Percentiles rank a stretch among this genome's conserved stretches.
phyloP scores from a whole-genome alignment of 1,284 basidiomycete genomes.

The Sanghuangporus baumii region DNA sequence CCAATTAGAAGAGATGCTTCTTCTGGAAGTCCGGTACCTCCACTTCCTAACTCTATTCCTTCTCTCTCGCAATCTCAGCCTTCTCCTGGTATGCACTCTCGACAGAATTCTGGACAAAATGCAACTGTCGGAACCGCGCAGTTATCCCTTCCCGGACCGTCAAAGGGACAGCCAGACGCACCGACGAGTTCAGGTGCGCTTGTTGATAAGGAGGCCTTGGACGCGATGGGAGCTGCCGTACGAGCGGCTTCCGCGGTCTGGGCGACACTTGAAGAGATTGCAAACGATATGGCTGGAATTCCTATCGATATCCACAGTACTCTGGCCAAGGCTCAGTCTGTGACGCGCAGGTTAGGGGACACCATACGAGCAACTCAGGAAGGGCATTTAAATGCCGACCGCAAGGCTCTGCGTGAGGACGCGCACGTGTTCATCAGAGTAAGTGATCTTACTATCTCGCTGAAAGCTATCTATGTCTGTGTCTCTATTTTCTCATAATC shows the following conservation, averaged over 20 bases:
- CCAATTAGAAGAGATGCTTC: neutral
- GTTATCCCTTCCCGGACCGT: slow-evolving; percentile 26
- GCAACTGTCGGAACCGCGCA: slow-evolving; percentile 18
- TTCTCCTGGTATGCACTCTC: slow-evolving; percentile 7
- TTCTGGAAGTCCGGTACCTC: slow-evolving; percentile 43
- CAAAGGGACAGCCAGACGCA: slow-evolving; percentile 31
- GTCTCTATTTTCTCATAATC: neutral
- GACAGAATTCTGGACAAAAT: slow-evolving; percentile 15
- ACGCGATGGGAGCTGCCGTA: slow-evolving; percentile 62
- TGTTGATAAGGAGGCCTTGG: slow-evolving; percentile 64
- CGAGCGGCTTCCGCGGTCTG: slow-evolving; percentile 69
- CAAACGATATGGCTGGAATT: slow-evolving; percentile 38
- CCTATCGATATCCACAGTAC: slow-evolving; percentile 41
- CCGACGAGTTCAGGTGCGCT: slow-evolving; percentile 46
- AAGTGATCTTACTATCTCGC: slow-evolving; percentile 18
- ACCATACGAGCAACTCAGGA: slow-evolving; percentile 49
- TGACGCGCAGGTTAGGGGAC: slow-evolving; percentile 51
- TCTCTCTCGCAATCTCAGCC: slow-evolving; percentile 17
- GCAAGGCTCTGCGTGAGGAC: slow-evolving; percentile 58
- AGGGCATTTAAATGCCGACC: slow-evolving; percentile 42
- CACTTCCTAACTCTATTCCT: slow-evolving; percentile 49
- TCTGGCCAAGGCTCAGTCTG: slow-evolving; percentile 47
- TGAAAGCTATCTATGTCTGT: neutral
- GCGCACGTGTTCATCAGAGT: slow-evolving; percentile 73
- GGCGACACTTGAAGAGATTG: slow-evolving; percentile 60